Evolutionary conservation across 352 stramenopile genomes (phyloP), one percentile per base, ranked within the genome.

Genomic region (Pythium brassicae): DNA sequence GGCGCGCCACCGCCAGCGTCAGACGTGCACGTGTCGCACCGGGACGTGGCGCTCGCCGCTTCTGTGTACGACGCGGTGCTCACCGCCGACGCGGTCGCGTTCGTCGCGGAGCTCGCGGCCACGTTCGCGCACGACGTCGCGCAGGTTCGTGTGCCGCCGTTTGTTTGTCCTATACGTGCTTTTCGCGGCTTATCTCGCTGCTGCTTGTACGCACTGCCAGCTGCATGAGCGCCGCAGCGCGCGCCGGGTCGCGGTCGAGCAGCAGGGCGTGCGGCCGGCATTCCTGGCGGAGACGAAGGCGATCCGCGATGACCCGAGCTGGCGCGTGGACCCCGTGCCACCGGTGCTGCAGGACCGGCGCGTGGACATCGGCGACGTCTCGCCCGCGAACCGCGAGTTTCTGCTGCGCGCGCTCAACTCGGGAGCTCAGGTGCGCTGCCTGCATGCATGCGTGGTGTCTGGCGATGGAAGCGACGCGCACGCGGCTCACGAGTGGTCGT

Each of bases 341-440:
- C 54, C 54, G 8, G 78, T 83, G 55, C 72, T 98, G 17, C 65
- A 77, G 39, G 92, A 98, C 62, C 87, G 95, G 49, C 82, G 93
- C 27, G 94, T 98, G 11, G 95, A 98, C 71, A 97, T 98, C 51
- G 97, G 92, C 42, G 94, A 96, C 53, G 77, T 88, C 4, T 85
- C 76, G 3, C 92, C 93, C 6, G 85, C 92, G 0, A 76, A 97
- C 56, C 72, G 82, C 3, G 86, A 94, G 62, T 92, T 98, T 65
- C 69, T 98, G 19, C 90, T 98, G 49, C 91, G 88, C 62, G 93
- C 92, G 12, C 67, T 98, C 51, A 98, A 98, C 74, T 97, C 82
- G 34, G 94, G 92, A 22, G 94, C 93, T n/a, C 86, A 92, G 69
- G 76, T 80, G 22, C 27, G 20, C 12, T 91, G 86, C 80, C 86